Evolutionary conservation across 129 eudicot species (phyloP).

Genomic region (Saussurea involucrata): DNA sequence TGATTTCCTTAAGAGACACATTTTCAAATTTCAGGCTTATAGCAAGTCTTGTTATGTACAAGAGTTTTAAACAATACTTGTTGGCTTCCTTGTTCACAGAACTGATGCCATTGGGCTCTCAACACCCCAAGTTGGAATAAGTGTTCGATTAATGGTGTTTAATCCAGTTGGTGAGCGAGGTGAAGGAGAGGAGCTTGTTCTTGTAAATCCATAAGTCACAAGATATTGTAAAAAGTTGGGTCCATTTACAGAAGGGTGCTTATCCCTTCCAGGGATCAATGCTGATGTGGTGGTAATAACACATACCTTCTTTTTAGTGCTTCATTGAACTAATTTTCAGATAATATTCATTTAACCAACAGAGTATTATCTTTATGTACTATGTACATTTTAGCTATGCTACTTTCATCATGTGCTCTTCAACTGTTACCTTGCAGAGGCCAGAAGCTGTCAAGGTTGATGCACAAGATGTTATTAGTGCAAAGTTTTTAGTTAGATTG

Average conservation of each 20-base stretch:
- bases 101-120: constrained; percentile 98
- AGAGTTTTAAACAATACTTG: constrained; percentile 41
- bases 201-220: constrained; percentile 71
- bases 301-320: background rate
- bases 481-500: constrained; percentile 55
- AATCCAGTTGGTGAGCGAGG: constrained; percentile 87
- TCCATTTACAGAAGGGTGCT: constrained; percentile 75
- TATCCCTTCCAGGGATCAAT: constrained; percentile 80
- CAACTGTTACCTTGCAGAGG: constrained; percentile 52
- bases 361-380: background rate
- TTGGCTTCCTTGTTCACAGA: constrained; percentile 67
- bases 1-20: background rate
- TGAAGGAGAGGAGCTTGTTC: constrained; percentile 91
- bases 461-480: constrained; percentile 80
- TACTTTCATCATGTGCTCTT: background rate
- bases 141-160: constrained; percentile 91
- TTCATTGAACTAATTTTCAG: background rate
- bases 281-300: constrained; percentile 73
- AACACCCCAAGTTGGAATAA: constrained; percentile 92
- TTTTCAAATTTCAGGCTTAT: constrained; percentile 16
- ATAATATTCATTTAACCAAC: background rate
- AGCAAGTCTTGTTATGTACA: constrained; percentile 30
- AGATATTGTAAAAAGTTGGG: constrained; percentile 55
- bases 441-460: constrained; percentile 88
- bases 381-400: background rate